These are phyloP conservation scores for Trichophyton schoenleinii DNA, from an alignment of 2,329 filamentous ascomycete genomes.

Conservation along the genomic window DNA sequence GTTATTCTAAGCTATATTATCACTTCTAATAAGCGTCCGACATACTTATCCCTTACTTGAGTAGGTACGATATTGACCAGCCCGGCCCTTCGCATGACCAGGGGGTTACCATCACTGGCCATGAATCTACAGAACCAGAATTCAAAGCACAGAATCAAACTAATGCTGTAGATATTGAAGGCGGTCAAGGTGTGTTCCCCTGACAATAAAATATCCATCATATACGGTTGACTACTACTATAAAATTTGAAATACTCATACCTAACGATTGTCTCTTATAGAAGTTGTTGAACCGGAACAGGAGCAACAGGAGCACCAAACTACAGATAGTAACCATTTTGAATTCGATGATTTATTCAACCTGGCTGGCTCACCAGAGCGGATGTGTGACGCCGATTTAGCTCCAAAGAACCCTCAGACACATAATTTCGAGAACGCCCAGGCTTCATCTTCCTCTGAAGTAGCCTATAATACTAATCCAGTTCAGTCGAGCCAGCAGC, in stretches of 20 bases:
- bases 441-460: neutral
- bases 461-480: neutral
- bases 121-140: neutral
- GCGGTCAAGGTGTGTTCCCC: neutral
- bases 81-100: neutral
- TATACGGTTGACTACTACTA: neutral
- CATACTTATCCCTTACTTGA: neutral
- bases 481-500: neutral
- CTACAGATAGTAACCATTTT: neutral
- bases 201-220: neutral
- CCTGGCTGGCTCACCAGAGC: neutral
- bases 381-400: neutral
- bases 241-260: neutral
- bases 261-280: neutral
- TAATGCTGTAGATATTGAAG: neutral
- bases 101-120: neutral
- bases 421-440: neutral
- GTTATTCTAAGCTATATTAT: neutral
- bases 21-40: neutral
- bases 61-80: neutral
- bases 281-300: neutral
- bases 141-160: neutral
- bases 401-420: neutral
- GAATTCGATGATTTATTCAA: neutral
- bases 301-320: neutral